phyloP scores from a whole-genome alignment of 108 stramenopile species.

The Mediolabrus comicus region DNA sequence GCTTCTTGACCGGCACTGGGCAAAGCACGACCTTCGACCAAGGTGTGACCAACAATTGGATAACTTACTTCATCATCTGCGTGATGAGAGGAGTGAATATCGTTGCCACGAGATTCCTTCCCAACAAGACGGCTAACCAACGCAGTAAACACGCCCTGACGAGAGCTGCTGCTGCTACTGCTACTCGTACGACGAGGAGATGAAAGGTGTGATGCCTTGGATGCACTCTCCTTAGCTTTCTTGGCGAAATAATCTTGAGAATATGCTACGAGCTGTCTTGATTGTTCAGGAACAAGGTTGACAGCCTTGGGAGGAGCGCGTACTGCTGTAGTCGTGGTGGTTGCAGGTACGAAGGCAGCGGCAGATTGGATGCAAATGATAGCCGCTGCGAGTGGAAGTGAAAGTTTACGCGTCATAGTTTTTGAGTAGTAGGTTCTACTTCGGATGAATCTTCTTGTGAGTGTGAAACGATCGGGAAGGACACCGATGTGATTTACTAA shows the following conservation, averaged over 20 bases:
- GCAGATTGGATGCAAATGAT: conserved; percentile 5
- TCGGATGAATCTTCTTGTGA: no score
- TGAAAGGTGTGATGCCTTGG: conserved; percentile 30
- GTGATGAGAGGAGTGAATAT: not conserved
- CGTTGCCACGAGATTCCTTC: not conserved
- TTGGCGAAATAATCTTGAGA: conserved; percentile 42
- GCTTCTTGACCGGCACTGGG: not conserved
- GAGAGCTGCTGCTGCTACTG: not conserved
- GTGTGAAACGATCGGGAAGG: no score
- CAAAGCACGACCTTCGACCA: conserved; percentile 18
- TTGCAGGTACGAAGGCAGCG: conserved; percentile 6
- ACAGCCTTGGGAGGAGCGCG: conserved; percentile 4
- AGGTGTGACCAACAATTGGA: conserved; percentile 9
- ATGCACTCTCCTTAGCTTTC: conserved; percentile 37
- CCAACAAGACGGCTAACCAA: conserved; percentile 27
- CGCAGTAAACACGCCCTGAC: conserved; percentile 1
- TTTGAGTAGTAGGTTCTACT: no score
- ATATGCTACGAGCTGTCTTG: conserved; percentile 39
- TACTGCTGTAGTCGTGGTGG: not conserved
- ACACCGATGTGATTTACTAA: no score
- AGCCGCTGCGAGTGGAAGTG: not conserved
- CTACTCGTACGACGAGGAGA: conserved; percentile 15
- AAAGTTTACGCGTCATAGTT: not conserved
- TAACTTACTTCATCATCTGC: conserved; percentile 8
- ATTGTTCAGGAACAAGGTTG: conserved; percentile 41